Evolutionary conservation across 345 rosid species (phyloP).

Genomic region (Gossypium mustelinum): DNA sequence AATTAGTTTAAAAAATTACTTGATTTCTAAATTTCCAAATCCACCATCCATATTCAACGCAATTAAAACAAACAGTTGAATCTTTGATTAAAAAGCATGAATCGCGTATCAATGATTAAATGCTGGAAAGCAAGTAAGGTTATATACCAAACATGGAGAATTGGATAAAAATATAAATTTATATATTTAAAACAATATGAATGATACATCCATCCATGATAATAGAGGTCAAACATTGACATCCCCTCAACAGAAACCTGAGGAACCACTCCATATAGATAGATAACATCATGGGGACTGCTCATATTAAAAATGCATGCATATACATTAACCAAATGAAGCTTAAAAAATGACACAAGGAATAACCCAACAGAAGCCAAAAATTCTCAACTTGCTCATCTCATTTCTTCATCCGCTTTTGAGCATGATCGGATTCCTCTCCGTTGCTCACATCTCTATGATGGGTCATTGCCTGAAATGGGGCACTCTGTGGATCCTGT

Average conservation of each 20-base stretch:
- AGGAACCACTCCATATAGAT: background rate
- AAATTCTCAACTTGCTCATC: background rate
- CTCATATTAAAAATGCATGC: background rate
- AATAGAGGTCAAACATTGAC: background rate
- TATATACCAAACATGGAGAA: background rate
- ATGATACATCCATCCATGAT: conserved; percentile 1
- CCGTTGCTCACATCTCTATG: conserved; percentile 38
- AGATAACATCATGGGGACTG: background rate
- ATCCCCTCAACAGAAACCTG: background rate
- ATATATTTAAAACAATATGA: background rate
- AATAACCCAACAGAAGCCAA: background rate
- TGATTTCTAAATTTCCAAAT: too few species aligned
- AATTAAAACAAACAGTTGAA: too few species aligned
- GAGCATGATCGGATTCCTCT: conserved; percentile 58
- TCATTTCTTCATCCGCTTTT: conserved; percentile 64
- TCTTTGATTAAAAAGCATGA: too few species aligned
- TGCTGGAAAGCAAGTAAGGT: too few species aligned
- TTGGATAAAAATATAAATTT: background rate
- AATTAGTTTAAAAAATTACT: too few species aligned
- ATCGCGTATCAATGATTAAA: too few species aligned
- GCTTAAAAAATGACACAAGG: background rate
- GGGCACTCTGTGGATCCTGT: conserved; percentile 41
- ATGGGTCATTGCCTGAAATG: conserved; percentile 39
- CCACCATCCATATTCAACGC: too few species aligned
- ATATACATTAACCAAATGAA: background rate